Conservation (phyloP, 2,329 filamentous ascomycete species). For the Blastomyces emzantsi region DNA sequence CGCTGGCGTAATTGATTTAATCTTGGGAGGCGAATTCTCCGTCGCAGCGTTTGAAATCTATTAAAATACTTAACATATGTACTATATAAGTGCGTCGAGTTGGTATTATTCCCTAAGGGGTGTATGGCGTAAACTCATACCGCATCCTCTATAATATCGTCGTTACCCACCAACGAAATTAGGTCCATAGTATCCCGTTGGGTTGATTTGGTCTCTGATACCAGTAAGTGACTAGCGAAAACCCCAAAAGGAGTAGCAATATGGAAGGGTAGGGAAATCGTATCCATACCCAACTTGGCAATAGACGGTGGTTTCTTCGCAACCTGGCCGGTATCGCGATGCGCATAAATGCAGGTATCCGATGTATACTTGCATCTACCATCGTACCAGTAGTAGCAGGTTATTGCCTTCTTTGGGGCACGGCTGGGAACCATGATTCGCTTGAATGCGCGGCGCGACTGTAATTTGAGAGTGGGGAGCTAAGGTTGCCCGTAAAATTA, state of each 20-base stretch:
- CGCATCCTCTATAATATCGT: neutral
- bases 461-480: neutral
- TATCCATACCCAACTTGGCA: conserved; percentile 11
- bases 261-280: neutral
- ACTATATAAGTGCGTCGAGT: neutral
- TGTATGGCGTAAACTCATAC: neutral
- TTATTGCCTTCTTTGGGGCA: conserved; percentile 21
- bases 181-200: neutral
- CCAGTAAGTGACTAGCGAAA: neutral
- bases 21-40: neutral
- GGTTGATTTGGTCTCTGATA: neutral
- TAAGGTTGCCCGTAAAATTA: neutral
- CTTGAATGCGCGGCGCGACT: neutral
- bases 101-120: neutral
- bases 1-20: neutral
- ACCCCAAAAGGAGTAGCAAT: neutral
- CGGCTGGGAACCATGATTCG: neutral
- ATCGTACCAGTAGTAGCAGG: conserved; percentile 26
- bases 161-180: conserved; percentile 1
- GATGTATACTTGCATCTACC: conserved; percentile 21
- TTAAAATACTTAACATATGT: neutral
- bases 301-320: conserved; percentile 14
- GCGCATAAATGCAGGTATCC: conserved; percentile 24
- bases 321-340: conserved; percentile 22
- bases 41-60: neutral